Conservation (phyloP, 1,284 basidiomycete species). For the Tremellales sp. region DNA sequence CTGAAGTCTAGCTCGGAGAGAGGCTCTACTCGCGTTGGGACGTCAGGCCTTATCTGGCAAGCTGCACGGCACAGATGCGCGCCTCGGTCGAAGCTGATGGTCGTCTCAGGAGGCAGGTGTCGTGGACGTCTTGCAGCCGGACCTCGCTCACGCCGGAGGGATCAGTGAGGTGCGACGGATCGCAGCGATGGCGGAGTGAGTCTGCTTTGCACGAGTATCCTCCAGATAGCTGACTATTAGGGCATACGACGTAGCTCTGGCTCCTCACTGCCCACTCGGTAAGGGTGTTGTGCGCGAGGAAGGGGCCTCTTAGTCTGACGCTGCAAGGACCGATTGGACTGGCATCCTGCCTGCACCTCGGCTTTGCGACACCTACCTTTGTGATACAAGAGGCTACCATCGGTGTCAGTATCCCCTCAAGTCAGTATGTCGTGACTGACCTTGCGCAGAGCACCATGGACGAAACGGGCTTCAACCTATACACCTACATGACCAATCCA, state of each 20-base stretch:
- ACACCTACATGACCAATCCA: conserved; percentile 24
- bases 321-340: conserved; percentile 63
- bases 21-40: conserved; percentile 60
- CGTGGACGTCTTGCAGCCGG: conserved; percentile 60
- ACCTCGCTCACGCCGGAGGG: conserved; percentile 62
- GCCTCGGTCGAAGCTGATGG: too few relatives aligned
- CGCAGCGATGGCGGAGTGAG: conserved; percentile 57
- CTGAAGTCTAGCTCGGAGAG: too few relatives aligned
- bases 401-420: neutral
- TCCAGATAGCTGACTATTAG: neutral
- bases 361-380: conserved; percentile 48
- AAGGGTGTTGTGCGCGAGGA: too few relatives aligned
- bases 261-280: conserved; percentile 16
- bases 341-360: conserved; percentile 52
- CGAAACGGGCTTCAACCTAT: conserved; percentile 13
- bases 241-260: conserved; percentile 12
- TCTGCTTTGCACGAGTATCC: too few relatives aligned
- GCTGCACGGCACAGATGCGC: neutral
- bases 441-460: conserved; percentile 4
- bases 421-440: too few relatives aligned
- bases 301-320: too few relatives aligned
- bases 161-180: conserved; percentile 62
- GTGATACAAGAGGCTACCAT: conserved; percentile 31
- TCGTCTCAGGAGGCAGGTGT: too few relatives aligned
- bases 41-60: conserved; percentile 56